Evolutionary conservation across 2,329 filamentous ascomycete species (phyloP), one percentile per base, ranked within the genome.

Genomic region (Colletotrichum eleusines): DNA sequence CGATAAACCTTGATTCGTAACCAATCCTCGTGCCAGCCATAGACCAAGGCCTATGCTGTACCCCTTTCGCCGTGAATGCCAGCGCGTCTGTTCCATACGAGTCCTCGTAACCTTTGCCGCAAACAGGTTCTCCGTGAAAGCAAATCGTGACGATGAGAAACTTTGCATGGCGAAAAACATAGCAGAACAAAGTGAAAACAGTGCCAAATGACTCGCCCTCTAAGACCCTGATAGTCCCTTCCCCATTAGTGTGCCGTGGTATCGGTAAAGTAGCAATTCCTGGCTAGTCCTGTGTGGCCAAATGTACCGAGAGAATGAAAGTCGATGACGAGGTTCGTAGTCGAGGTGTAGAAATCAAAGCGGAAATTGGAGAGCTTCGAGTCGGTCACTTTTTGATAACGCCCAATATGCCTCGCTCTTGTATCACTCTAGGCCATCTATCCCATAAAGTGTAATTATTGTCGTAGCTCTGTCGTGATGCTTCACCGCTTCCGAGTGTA

Each of bases 211-310:
- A 40, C 18, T 8, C 51, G 33, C 58, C 63, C 14, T 57, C 65
- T 51, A 53, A 42, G 42, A 68, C 58, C 63, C 55, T 59, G 65
- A 48, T 63, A 50, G 58, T 28, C 40, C 31, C 57, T 12, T 46
- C 14, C 28, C 65, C 42, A 68, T 68, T 68, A 68, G 51, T 68
- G 28, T 63, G 59, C 42, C 59, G 65, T 63, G 51, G 33, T 68
- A 26, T 63, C 33, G 50, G 58, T 63, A n/a, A 33, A 35, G 31
- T 35, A 54, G 50, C 28, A 55, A 14, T 46, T 40, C 33, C 23
- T 40, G 46, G 54, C 18, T 33, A 26, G 35, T 55, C 55, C 35
- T 51, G 53, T 42, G n/a, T 50, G 31, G 42, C 54, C 42, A 58
- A 31, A 14, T 12, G 28, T 28, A 42, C 44, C 38, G 23, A 18